Evolutionary conservation across 2,329 filamentous ascomycete species (phyloP).

Genomic region (Aspergillus sp.): DNA sequence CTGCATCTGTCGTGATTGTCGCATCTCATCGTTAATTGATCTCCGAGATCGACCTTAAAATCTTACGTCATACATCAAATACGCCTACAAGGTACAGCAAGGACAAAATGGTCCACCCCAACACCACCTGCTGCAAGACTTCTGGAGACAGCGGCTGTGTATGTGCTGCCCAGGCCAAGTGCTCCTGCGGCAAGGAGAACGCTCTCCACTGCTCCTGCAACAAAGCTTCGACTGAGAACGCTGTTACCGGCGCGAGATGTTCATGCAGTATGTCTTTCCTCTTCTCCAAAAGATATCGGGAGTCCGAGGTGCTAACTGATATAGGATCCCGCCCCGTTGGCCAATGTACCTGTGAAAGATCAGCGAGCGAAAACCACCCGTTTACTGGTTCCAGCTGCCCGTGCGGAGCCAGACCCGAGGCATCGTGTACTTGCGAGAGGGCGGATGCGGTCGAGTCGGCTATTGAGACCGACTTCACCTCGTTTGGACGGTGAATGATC

Average conservation of each 20-base stretch:
- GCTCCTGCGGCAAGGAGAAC: constrained; percentile 83
- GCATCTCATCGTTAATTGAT: too few relatives aligned
- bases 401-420: constrained; percentile 64
- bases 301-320: constrained; percentile 4
- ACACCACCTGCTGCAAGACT: constrained; percentile 53
- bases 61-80: background rate
- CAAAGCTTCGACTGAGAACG: constrained; percentile 70
- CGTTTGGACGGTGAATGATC: constrained; percentile 19
- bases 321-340: constrained; percentile 65
- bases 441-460: constrained; percentile 31
- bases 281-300: background rate
- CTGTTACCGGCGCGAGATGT: constrained; percentile 64
- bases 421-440: constrained; percentile 79
- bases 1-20: too few relatives aligned
- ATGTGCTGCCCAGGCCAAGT: constrained; percentile 56
- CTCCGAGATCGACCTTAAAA: background rate
- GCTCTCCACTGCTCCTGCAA: constrained; percentile 82
- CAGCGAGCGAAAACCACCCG: constrained; percentile 61
- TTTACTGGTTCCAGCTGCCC: constrained; percentile 58
- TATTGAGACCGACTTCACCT: constrained; percentile 82
- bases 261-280: constrained; percentile 60
- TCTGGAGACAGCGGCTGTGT: constrained; percentile 48
- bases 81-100: background rate
- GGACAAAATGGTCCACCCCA: constrained; percentile 41
- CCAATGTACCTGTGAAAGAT: constrained; percentile 72